Evolutionary conservation across 2,329 filamentous ascomycete genomes (phyloP).

Genomic region (Diplodia scrobiculata): DNA sequence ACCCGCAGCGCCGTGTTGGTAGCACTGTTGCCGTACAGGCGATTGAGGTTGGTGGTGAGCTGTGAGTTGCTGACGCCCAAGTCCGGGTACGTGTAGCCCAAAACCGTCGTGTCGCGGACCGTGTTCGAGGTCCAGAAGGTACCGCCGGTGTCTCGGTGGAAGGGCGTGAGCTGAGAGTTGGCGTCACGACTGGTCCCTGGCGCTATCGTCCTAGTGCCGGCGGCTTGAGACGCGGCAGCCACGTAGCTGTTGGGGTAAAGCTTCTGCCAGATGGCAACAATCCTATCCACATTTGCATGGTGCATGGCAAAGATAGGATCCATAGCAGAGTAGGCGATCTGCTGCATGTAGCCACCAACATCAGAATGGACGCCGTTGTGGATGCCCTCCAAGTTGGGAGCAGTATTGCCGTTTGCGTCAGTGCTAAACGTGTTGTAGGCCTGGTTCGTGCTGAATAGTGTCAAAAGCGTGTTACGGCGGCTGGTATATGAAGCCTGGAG

Average conservation of each 20-base stretch:
- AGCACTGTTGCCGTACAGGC: not conserved
- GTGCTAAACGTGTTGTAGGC: conserved; percentile 31
- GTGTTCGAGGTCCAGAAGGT: conserved; percentile 41
- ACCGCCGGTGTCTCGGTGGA: conserved; percentile 35
- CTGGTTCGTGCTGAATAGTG: conserved; percentile 30
- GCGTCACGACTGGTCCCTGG: conserved; percentile 51
- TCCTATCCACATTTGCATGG: conserved; percentile 43
- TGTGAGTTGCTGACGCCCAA: conserved; percentile 33
- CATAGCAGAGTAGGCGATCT: conserved; percentile 70
- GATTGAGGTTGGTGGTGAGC: not conserved
- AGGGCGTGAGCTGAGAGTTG: conserved; percentile 48
- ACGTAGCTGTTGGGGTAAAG: conserved; percentile 72
- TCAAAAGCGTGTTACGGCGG: conserved; percentile 31
- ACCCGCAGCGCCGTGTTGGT: not conserved
- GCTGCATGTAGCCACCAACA: conserved; percentile 57
- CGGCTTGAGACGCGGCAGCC: conserved; percentile 46
- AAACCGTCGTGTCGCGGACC: conserved; percentile 35
- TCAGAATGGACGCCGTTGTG: conserved; percentile 38
- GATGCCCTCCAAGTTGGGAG: conserved; percentile 30
- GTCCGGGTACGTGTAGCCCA: conserved; percentile 45
- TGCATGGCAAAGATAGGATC: conserved; percentile 63
- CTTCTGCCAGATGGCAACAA: conserved; percentile 76
- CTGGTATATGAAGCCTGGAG: conserved; percentile 26
- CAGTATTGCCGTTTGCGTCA: conserved; percentile 30
- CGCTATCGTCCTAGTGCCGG: conserved; percentile 48